These are phyloP conservation scores for Biscogniauxia sp. DNA, from an alignment of 2,329 filamentous ascomycete species.

Conservation along the genomic window DNA sequence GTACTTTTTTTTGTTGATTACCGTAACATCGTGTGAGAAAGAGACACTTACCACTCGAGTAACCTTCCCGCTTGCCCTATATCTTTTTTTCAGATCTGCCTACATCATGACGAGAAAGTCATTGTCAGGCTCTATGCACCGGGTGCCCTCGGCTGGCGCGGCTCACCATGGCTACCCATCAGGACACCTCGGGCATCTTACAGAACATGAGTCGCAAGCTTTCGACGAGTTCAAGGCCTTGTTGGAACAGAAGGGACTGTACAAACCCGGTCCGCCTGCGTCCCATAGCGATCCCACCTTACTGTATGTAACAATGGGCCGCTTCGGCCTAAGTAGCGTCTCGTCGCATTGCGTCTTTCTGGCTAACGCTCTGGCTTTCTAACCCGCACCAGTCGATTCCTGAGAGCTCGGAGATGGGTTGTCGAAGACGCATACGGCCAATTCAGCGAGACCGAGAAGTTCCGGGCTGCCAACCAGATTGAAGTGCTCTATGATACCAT, in stretches of 20 bases:
- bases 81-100: not conserved
- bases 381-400: constrained; percentile 62
- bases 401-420: constrained; percentile 80
- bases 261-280: constrained; percentile 52
- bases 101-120: not conserved
- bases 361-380: constrained; percentile 11
- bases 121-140: constrained; percentile 23
- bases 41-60: constrained; percentile 3
- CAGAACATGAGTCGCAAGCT: constrained; percentile 62
- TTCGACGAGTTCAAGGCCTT: constrained; percentile 70
- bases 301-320: constrained; percentile 51
- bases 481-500: constrained; percentile 82
- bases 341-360: not conserved
- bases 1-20: not conserved
- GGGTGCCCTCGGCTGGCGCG: constrained; percentile 32
- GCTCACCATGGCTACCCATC: constrained; percentile 58
- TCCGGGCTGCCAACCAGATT: constrained; percentile 77
- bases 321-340: not conserved
- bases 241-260: constrained; percentile 63
- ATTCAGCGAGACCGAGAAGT: constrained; percentile 85
- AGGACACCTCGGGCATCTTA: constrained; percentile 81
- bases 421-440: constrained; percentile 75
- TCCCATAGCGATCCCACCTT: constrained; percentile 74
- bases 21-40: not conserved
- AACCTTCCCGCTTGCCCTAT: not conserved